phyloP scores from a whole-genome alignment of 2,329 filamentous ascomycete species.

The Colletotrichum lupini region DNA sequence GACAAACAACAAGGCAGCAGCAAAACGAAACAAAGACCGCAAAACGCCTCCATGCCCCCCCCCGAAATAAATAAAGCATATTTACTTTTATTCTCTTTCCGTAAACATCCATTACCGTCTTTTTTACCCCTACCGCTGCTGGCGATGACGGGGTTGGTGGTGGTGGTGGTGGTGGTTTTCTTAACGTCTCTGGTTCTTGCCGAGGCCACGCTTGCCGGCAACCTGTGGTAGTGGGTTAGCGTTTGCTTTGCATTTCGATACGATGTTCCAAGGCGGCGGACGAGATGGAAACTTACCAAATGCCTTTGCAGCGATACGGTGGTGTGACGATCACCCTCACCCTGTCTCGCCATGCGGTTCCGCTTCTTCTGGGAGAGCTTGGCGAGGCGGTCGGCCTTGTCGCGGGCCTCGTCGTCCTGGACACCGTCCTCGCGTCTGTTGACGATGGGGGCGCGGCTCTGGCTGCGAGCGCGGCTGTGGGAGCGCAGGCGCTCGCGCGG shows the following conservation, averaged over 20 bases:
- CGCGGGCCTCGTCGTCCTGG: slow-evolving; percentile 70
- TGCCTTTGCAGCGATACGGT: slow-evolving; percentile 87
- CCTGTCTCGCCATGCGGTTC: slow-evolving; percentile 97
- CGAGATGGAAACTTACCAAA: slow-evolving; percentile 71
- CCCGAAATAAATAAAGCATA: slow-evolving; percentile 15
- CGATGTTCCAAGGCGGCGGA: not conserved
- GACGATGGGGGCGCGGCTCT: slow-evolving; percentile 52
- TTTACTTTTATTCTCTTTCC: slow-evolving; percentile 34
- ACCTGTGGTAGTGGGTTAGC: slow-evolving; percentile 65
- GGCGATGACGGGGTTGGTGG: not conserved
- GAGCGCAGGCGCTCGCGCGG: slow-evolving; percentile 73
- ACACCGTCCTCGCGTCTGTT: slow-evolving; percentile 85
- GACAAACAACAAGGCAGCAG: not conserved
- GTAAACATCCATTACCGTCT: slow-evolving; percentile 23
- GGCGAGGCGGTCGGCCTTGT: slow-evolving; percentile 85
- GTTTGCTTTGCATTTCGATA: slow-evolving; percentile 11
- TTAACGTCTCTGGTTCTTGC: slow-evolving; percentile 83
- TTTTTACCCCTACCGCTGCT: not conserved
- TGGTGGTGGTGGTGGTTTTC: not conserved
- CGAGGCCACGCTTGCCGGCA: slow-evolving; percentile 91
- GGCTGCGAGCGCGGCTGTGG: slow-evolving; percentile 74
- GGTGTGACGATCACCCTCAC: slow-evolving; percentile 94
- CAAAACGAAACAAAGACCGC: slow-evolving; percentile 17
- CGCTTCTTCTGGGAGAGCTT: slow-evolving; percentile 98
- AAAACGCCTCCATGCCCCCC: slow-evolving; percentile 26